A percentile compares a stretch with the other conserved stretches of the same genome.
These are phyloP conservation scores for Irpex lacteus DNA, from an alignment of 1,284 basidiomycete species.

Conservation along the genomic window DNA sequence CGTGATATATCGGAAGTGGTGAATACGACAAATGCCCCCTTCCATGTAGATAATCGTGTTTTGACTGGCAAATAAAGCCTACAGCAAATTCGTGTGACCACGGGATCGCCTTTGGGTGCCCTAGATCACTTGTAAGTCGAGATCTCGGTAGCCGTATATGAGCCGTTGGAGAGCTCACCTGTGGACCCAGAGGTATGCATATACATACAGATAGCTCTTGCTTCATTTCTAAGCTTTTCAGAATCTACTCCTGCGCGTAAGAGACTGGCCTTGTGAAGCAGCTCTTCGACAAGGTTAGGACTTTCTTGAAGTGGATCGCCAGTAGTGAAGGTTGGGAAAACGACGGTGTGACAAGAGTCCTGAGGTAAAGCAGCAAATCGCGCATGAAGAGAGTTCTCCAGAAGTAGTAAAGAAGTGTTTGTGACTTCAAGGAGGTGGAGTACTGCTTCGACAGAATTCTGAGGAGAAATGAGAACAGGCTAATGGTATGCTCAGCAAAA, in stretches of 20 bases:
- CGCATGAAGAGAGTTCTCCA: constrained; percentile 19
- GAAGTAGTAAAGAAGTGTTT: constrained; percentile 25
- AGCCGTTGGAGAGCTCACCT: background rate
- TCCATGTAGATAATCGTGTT: background rate
- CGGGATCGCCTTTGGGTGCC: background rate
- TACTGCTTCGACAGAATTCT: constrained; percentile 37
- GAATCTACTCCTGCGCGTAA: constrained; percentile 8
- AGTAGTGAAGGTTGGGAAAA: background rate
- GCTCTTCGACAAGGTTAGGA: background rate
- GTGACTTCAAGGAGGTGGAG: constrained; percentile 33
- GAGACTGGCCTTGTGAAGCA: background rate
- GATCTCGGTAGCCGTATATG: too few species aligned
- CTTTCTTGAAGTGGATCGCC: background rate
- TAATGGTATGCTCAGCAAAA: background rate
- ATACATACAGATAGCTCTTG: background rate
- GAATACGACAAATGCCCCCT: background rate
- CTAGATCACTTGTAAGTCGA: background rate
- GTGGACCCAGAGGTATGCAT: background rate
- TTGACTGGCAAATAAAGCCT: background rate
- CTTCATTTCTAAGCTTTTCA: constrained; percentile 15
- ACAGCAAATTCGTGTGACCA: background rate
- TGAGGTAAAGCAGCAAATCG: constrained; percentile 15
- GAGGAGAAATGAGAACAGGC: constrained; percentile 34
- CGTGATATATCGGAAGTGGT: constrained; percentile 1
- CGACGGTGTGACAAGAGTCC: constrained; percentile 13